Evolutionary conservation across 2,329 filamentous ascomycete species (phyloP).

Genomic region (Pyrenophora graminea): DNA sequence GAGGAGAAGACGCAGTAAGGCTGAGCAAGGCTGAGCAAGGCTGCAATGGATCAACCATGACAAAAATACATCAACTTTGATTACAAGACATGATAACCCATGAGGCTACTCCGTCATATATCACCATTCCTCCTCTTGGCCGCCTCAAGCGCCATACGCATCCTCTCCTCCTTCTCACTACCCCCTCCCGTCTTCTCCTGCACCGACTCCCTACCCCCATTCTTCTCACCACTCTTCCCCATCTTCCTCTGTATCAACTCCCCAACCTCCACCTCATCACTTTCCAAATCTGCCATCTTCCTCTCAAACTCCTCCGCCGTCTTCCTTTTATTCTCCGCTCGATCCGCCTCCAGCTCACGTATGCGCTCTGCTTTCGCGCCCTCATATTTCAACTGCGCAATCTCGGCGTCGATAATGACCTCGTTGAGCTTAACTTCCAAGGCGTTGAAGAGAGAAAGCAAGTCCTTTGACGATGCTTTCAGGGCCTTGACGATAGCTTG

Average conservation of each 20-base stretch:
- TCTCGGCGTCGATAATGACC: conserved; percentile 58
- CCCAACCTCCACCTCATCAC: conserved; percentile 38
- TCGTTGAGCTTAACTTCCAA: conserved; percentile 57
- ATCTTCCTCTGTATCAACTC: conserved; percentile 36
- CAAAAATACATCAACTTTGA: too few species aligned
- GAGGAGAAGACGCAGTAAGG: conserved; percentile 2
- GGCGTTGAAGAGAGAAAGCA: conserved; percentile 50
- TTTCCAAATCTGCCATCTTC: conserved; percentile 47
- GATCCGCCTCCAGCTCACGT: conserved; percentile 42
- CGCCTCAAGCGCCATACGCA: conserved; percentile 57
- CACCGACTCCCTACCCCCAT: conserved; percentile 8
- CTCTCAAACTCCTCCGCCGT: conserved; percentile 42
- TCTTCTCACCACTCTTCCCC: conserved; percentile 15
- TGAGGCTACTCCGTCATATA: conserved; percentile 15
- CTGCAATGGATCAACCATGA: too few species aligned
- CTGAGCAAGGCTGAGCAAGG: not conserved
- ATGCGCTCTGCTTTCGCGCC: conserved; percentile 49
- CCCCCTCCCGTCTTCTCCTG: conserved; percentile 26
- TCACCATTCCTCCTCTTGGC: conserved; percentile 59
- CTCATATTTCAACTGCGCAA: conserved; percentile 56
- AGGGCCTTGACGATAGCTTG: conserved; percentile 41
- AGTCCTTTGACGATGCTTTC: conserved; percentile 46
- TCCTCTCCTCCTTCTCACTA: conserved; percentile 52
- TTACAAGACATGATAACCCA: not conserved
- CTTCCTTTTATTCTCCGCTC: conserved; percentile 39